Evolutionary conservation across 495 filamentous ascomycete species (phyloP).

Genomic region (Echria macrotheca): DNA sequence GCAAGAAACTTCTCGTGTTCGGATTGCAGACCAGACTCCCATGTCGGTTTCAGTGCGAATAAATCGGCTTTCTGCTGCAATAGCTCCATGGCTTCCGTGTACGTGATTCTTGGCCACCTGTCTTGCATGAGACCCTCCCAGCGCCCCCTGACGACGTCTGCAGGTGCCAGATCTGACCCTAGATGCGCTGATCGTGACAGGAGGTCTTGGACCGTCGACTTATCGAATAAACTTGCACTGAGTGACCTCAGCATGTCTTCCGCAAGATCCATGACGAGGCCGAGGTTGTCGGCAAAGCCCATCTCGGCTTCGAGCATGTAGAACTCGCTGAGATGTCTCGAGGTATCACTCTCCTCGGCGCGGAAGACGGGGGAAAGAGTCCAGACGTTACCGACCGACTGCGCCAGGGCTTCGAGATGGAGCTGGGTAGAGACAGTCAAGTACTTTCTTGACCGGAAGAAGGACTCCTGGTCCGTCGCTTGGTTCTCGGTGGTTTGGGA

Average conservation of each 20-base stretch:
- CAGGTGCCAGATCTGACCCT: constrained; percentile 29
- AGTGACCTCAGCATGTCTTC: constrained; percentile 69
- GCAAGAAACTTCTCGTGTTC: constrained; percentile 94
- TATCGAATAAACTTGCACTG: constrained; percentile 46
- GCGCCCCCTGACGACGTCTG: constrained; percentile 53
- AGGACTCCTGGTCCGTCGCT: constrained; percentile 34
- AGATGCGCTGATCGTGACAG: constrained; percentile 24
- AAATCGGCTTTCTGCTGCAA: constrained; percentile 57
- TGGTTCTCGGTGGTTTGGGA: constrained; percentile 12
- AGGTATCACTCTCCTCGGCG: constrained; percentile 89
- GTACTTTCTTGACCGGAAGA: constrained; percentile 89
- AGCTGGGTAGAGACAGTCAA: constrained; percentile 93
- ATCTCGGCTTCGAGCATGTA: constrained; percentile 97
- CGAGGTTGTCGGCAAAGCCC: constrained; percentile 66
- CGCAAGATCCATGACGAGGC: constrained; percentile 67
- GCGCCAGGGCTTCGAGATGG: constrained; percentile 87
- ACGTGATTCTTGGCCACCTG: constrained; percentile 80
- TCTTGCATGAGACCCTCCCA: constrained; percentile 61
- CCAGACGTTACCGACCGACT: constrained; percentile 88
- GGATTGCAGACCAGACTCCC: constrained; percentile 73
- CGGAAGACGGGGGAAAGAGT: constrained; percentile 89
- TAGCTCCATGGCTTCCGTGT: constrained; percentile 65
- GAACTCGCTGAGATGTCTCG: constrained; percentile 93
- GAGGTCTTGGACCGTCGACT: constrained; percentile 57
- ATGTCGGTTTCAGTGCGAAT: constrained; percentile 63